Base-by-base conservation (phyloP, 352 stramenopile species). In the Hyphochytrium catenoides region DNA sequence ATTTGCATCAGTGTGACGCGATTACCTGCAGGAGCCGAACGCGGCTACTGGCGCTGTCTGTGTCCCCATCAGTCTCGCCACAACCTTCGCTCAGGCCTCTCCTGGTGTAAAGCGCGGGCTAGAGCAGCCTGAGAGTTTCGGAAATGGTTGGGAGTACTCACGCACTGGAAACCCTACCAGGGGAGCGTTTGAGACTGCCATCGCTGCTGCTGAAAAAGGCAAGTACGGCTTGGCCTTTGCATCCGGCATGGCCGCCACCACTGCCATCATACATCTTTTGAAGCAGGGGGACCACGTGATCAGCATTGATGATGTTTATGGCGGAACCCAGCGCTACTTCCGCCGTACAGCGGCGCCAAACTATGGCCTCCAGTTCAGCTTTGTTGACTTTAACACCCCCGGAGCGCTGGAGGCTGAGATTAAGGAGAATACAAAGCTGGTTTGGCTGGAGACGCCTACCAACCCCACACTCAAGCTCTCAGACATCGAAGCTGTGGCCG, bases 381-480 rank as follows among this genome's bases (percentile, higher is more conserved):
- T 83, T 54, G 65, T 82, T 20, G 73, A 89, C 34, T 43, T 47
- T 4, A 36, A 64, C 21, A 66, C 65, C 6, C 43, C 59, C 1
- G 76, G 75, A 46, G 68, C 74, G 37, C 45, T 83, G 14, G 36
- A 51, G 15, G 44, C 49, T 6, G 61, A 52, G 21, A 42, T 79
- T 18, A 57, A 57, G 18, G 38, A 54, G 36, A 74, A 72, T 41
- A 93, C 78, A 5, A 91, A 83, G 41, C 49, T 97, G 31, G 67
- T 97, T 29, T 95, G 91, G 83, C 82, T 95, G 43, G 88, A 97
- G 57, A 91, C 74, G 17, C 87, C 88, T 3, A 95, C 86, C 1
- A 96, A 97, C 53, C 88, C 86, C 7, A 94, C 84, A 57, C 68
- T 94, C 43, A 74, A 85, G 46, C 69, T 97, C 26, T 83, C 72